Evolutionary conservation across 805 yeast genomes (phyloP).

Genomic region (Candida insectorum): DNA sequence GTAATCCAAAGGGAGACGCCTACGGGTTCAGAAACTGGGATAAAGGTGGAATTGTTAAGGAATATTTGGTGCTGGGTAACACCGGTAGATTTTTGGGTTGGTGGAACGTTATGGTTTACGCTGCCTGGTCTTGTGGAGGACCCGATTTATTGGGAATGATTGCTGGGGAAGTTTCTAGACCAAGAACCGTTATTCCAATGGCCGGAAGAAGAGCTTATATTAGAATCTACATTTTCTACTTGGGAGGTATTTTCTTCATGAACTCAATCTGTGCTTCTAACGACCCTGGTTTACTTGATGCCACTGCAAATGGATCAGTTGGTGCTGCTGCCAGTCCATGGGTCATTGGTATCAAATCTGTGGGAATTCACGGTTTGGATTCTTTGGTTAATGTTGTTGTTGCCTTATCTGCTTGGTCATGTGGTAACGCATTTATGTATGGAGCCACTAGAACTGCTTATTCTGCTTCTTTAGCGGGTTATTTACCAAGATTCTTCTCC

Average conservation of each 20-base stretch:
- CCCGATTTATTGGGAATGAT: slow-evolving; percentile 31
- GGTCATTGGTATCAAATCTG: slow-evolving; percentile 33
- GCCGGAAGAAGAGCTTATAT: slow-evolving; percentile 34
- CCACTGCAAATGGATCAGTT: slow-evolving; percentile 19
- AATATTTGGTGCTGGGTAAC: slow-evolving; percentile 22
- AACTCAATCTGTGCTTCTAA: slow-evolving; percentile 30
- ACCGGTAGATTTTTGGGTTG: slow-evolving; percentile 34
- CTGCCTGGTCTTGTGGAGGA: slow-evolving; percentile 36
- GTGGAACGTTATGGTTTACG: slow-evolving; percentile 30
- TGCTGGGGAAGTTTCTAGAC: slow-evolving; percentile 44
- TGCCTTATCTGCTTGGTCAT: slow-evolving; percentile 34
- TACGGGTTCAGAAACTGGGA: slow-evolving; percentile 34
- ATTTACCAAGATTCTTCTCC: slow-evolving; percentile 30
- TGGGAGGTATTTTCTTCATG: slow-evolving; percentile 38
- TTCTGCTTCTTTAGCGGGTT: slow-evolving; percentile 33
- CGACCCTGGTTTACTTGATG: slow-evolving; percentile 26
- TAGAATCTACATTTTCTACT: slow-evolving; percentile 31
- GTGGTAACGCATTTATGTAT: slow-evolving; percentile 34
- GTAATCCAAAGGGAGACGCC: slow-evolving; percentile 31
- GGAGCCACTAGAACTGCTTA: slow-evolving; percentile 35
- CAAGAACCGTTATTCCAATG: slow-evolving; percentile 29
- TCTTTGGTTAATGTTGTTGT: slow-evolving; percentile 32
- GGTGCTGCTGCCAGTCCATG: slow-evolving; percentile 42
- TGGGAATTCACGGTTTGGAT: slow-evolving; percentile 34
- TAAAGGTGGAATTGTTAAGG: slow-evolving; percentile 30